Base-by-base conservation (phyloP, 805 yeast species). In the Candida chilensis region DNA sequence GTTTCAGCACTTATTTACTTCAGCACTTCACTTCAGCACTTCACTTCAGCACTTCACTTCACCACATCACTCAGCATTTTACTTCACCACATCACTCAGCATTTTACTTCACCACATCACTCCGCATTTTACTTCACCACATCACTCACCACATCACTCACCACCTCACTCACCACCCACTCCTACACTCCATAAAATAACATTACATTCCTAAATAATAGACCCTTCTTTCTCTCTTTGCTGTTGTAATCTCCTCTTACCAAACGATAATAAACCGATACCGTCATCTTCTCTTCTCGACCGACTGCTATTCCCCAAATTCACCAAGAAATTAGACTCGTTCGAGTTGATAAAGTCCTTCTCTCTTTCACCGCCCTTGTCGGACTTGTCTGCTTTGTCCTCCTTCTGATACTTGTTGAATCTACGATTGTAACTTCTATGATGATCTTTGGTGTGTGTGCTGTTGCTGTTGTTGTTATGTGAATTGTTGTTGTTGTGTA, bases 361-460 rank as follows among this genome's bases (percentile, higher is more conserved):
- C 14, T 16, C 13, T 15, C 14, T 8, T 15, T 16, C 28, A 6
- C 6, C 7, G 22, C 18, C 13, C 14, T 22, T 22, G 7, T 7
- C 8, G 13, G 8, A 7, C 26, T 7, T 22, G 10, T 10, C 7
- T 7, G 14, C 12, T 12, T 22, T n/a, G 11, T 22, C 25, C 12
- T 22, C 13, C n/a, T n/a, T n/a, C n/a, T 22, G 11, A 15, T n/a
- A 17, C 28, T 26, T 26, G 27, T 24, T 24, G 20, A 11, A 26
- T 17, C 20, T 26, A 7, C 28, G 22, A 5, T 6, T 7, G 27
- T 24, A 24, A 10, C 12, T 24, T 24, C 12, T 24, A 13, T 24
- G 15, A 9, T 3, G 42, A n/a, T n/a, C 27, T 7, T 17, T 22
- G n/a, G 8, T 22, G 17, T 16, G 47, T 17, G 26, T 17, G 7